Evolutionary conservation across 83 land plant species (phyloP), one percentile per base, ranked within the genome.

Genomic region (Picea engelmannii): DNA sequence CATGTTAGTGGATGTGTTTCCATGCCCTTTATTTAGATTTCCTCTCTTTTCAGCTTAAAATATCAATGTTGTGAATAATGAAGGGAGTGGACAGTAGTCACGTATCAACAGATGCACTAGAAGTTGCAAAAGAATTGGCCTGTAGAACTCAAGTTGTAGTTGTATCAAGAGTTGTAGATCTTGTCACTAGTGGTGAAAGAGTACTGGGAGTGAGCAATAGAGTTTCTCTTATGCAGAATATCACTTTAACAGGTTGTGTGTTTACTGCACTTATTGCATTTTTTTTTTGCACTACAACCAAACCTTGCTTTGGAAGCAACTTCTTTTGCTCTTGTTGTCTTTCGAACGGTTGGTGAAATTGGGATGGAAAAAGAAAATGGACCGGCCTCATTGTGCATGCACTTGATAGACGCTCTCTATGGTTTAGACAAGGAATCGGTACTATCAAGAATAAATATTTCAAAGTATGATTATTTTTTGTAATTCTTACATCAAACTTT

Each of bases 221-320:
- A 18, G 99, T 95, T 16, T 79, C 96, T 52, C 84, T 96, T 88
- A 80, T 96, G 93, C 98, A 96, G 75, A 82, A 86, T 79, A 95
- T 96, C 60, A 96, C 99, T 17, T 98, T 96, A 16, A 93, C 96
- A 0, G 98, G 99, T 15, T 94, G 99, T 74, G 92, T 98, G 4
- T 95, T 93, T 44, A 93, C 99, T 8, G 94, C 97, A 18, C 88
- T 95, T 35, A 95, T 96, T 80, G 90, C 99, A 60, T n/a, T 96
- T 98, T 11, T 96, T 96, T 81, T 87, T 93, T 79, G 90, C 99
- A 15, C 87, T 89, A 21, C 83, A 93, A 27, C 92, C 93, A 17
- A 62, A 59, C 13, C 86, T 89, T 61, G 78, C 92, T 27, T 81
- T 96, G 4, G 98, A 92, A 79, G 96, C 98, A 5, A 89, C 99